Evolutionary conservation across 1,284 basidiomycete species (phyloP), one percentile per base, ranked within the genome.

Genomic region (Lentinula novae-zelandiae): DNA sequence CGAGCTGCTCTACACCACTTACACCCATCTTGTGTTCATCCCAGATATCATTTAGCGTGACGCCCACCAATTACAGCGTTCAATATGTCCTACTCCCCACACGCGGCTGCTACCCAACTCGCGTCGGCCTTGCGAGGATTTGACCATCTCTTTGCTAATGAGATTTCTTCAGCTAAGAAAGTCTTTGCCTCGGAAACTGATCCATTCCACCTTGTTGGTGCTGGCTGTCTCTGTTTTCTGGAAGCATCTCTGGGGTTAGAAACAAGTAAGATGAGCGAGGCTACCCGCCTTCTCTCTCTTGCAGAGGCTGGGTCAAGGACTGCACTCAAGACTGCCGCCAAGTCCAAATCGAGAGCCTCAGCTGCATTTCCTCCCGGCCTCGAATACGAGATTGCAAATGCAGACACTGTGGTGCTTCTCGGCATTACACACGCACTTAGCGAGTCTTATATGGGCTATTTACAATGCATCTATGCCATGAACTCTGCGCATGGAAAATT

Each of bases 241-340:
- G 85, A 90, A 71, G 90, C 90, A 1, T 89, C 87, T 1, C 73
- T 92, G n/a, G 87, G 89, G 17, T 85, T 92, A 85, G 90, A 92
- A 82, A 86, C 77, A 1, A 78, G 71, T 13, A 66, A 83, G 40
- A 82, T 89, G 76, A 71, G 76, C 8, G 84, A 89, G 64, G 89
- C 90, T 0, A 73, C 78, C 1, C 72, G 75, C 27, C 77, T 78
- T 62, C 78, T 92, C 3, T 73, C 79, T 1, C 73, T 78, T 2
- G 82, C 87, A 0, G 86, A 90, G 68, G 80, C 83, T 0, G 83
- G 81, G 7, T 79, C 87, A 0, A 84, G 82, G 69, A 84, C 80
- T 51, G 75, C 78, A 60, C 86, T 82, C 63, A 64, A 73, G 15
- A 42, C 54, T 7, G 71, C 78, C 33, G 65, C 67, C 13, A 62